Evolutionary conservation across 225 moss, liverwort and hornwort genomes (phyloP), one percentile per base, ranked within the genome.

Genomic region (Marchantia paleacea): DNA sequence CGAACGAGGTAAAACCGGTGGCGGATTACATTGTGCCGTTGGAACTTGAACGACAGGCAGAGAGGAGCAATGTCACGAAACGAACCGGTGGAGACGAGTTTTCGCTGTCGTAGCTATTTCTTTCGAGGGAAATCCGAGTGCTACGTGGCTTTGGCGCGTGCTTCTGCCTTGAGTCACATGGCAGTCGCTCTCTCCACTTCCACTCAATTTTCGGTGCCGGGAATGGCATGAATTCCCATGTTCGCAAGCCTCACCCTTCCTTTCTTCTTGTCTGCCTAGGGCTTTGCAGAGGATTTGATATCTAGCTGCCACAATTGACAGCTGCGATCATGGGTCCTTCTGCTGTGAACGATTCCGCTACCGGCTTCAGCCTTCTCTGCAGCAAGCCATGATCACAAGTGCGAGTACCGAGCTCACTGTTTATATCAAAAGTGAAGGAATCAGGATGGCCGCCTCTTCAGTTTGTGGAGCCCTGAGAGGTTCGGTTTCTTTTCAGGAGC

Each of bases 91-190:
- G 58, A 76, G 60, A 30, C 75, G 60, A 76, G 19, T 60, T 60
- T 76, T 60, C 75, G 60, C 22, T 30, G 60, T 61, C 75, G 29
- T 60, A 76, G 75, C 75, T 76, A 76, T 54, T 76, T 76, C 75
- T 76, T 76, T 47, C 75, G 75, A 11, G 75, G 75, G 19, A 76
- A 76, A n/a, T 76, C 74, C 15, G 15, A 30, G 53, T 15, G 74
- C 54, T 55, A 74, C 54, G 55, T 55, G 54, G 55, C 28, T 74
- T 16, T 29, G 28, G 24, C 4, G 53, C 7, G 26, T 9, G 29
- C 20, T 54, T 72, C 51, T 72, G 72, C 50, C 22, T 9, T 72
- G 10, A n/a, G 50, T 72, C 74, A 28, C 9, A 55, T 53, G 54
- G 16, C 28, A 55, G 4, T 54, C 7, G 51, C 55, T 74, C 29